phyloP scores from a whole-genome alignment of 257 asterid genomes.

The Echites panduratus region DNA sequence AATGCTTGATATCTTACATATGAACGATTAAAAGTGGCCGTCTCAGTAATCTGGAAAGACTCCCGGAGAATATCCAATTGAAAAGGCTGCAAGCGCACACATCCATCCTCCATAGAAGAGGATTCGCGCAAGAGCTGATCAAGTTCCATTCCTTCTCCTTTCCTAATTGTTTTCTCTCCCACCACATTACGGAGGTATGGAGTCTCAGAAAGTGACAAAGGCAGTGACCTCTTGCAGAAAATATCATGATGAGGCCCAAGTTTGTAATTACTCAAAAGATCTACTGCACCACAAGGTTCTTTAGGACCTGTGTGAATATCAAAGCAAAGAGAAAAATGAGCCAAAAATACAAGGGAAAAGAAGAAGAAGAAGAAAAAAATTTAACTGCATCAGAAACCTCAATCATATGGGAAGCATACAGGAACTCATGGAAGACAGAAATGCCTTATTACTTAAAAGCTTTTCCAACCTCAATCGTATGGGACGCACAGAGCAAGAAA shows the following conservation, averaged over 20 bases:
- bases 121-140: slow-evolving; percentile 30
- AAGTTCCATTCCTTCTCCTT: slow-evolving; percentile 57
- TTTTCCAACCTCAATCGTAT: background rate
- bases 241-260: slow-evolving; percentile 40
- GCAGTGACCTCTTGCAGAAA: slow-evolving; percentile 45
- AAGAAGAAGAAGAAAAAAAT: background rate
- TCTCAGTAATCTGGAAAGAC: slow-evolving; percentile 40
- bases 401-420: too few species aligned
- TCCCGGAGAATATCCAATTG: slow-evolving; percentile 40
- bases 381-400: too few species aligned
- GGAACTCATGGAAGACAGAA: background rate
- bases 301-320: slow-evolving; percentile 37
- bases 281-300: slow-evolving; percentile 46
- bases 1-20: slow-evolving; percentile 24
- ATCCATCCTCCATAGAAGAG: slow-evolving; percentile 12
- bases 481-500: background rate
- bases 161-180: slow-evolving; percentile 45
- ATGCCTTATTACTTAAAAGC: background rate
- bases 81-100: slow-evolving; percentile 29
- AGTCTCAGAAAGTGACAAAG: slow-evolving; percentile 37
- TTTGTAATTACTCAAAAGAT: slow-evolving; percentile 46
- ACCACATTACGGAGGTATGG: slow-evolving; percentile 48
- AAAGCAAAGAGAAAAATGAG: background rate
- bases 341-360: background rate
- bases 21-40: slow-evolving; percentile 26